phyloP scores from a whole-genome alignment of 805 yeast genomes.

The Candida parachauliodes region DNA sequence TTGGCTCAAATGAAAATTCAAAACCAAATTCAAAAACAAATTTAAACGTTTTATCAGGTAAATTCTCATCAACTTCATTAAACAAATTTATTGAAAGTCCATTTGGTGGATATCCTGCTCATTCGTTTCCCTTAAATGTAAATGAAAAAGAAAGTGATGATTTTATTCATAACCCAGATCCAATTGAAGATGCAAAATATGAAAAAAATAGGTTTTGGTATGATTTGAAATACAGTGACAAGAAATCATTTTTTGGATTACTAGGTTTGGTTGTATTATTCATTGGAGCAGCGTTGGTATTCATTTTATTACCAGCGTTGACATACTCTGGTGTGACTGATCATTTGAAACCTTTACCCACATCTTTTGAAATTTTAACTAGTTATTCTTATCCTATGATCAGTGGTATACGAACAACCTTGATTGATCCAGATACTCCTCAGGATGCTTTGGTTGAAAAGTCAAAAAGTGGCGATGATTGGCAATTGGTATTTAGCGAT shows the following conservation, averaged over 20 bases:
- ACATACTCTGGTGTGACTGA: conserved; percentile 71
- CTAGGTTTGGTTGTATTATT: conserved; percentile 55
- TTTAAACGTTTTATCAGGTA: not conserved
- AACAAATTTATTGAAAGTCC: conserved; percentile 62
- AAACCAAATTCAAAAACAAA: not conserved
- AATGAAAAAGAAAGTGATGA: conserved; percentile 96
- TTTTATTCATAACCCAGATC: conserved; percentile 93
- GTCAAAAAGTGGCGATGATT: conserved; percentile 25
- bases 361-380: conserved; percentile 45
- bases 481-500: conserved; percentile 39
- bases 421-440: conserved; percentile 43
- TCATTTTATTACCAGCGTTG: conserved; percentile 77
- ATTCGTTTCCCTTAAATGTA: conserved; percentile 82
- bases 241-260: conserved; percentile 56
- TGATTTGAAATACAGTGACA: conserved; percentile 67
- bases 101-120: conserved; percentile 97
- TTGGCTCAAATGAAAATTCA: conserved; percentile 13
- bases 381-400: conserved; percentile 36
- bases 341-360: conserved; percentile 16
- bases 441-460: conserved; percentile 20
- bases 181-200: conserved; percentile 82
- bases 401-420: conserved; percentile 31
- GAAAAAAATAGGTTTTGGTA: conserved; percentile 64
- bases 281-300: conserved; percentile 60
- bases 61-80: not conserved